These are phyloP conservation scores for Clitopilus hobsonii DNA, from an alignment of 768 basidiomycete species.

Conservation along the genomic window DNA sequence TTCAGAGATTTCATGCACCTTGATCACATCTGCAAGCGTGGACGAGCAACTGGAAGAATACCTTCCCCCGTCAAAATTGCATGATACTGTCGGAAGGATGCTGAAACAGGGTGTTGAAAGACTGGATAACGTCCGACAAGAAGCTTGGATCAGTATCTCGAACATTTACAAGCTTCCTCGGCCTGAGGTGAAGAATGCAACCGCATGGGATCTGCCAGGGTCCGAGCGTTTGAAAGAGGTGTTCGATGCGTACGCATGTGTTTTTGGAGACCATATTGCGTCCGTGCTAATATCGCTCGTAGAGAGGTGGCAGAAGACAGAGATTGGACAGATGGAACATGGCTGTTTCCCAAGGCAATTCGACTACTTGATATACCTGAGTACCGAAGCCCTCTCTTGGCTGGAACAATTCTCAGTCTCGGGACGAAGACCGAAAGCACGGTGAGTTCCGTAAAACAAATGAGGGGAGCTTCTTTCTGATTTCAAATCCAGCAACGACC, in stretches of 20 bases:
- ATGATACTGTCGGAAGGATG: constrained; percentile 55
- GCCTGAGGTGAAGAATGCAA: constrained; percentile 34
- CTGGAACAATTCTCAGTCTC: constrained; percentile 73
- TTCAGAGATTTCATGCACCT: constrained; percentile 42
- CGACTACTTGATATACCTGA: constrained; percentile 55
- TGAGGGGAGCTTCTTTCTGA: neutral
- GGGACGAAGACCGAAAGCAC: constrained; percentile 83
- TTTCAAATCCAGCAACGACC: constrained; percentile 46
- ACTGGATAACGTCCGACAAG: constrained; percentile 85
- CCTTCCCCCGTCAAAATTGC: constrained; percentile 55
- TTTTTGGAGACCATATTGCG: constrained; percentile 2
- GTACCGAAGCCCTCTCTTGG: constrained; percentile 60
- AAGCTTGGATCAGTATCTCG: constrained; percentile 62
- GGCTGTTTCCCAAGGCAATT: constrained; percentile 73
- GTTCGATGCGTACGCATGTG: constrained; percentile 41
- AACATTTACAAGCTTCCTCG: constrained; percentile 42
- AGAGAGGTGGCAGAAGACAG: constrained; percentile 23
- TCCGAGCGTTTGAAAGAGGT: constrained; percentile 43
- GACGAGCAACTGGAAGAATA: constrained; percentile 49
- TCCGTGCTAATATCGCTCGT: constrained; percentile 18
- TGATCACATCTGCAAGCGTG: constrained; percentile 40
- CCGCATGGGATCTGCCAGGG: constrained; percentile 51
- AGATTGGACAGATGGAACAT: constrained; percentile 68
- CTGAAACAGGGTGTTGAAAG: constrained; percentile 89
- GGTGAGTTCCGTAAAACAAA: constrained; percentile 41